These are phyloP conservation scores for Didymella pinodella DNA, from an alignment of 2,329 filamentous ascomycete species.

Conservation along the genomic window DNA sequence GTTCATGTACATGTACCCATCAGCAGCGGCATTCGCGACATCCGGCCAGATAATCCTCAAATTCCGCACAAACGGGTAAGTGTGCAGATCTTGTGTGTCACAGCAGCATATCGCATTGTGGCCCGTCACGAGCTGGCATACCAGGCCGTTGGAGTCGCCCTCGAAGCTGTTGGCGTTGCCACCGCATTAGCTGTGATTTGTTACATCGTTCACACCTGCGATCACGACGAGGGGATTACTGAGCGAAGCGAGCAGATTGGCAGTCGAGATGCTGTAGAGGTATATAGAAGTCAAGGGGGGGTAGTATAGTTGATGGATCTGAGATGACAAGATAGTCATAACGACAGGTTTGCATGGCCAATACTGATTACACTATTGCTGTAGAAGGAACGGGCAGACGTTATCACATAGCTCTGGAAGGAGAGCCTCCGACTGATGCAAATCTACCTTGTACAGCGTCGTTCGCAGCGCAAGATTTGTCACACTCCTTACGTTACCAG, in stretches of 20 bases:
- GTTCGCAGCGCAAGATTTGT: conserved; percentile 31
- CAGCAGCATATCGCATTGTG: neutral
- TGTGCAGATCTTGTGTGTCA: neutral
- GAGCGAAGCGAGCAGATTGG: neutral
- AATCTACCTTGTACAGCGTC: conserved; percentile 21
- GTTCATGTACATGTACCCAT: neutral
- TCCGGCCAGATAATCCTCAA: neutral
- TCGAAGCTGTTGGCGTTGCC: neutral
- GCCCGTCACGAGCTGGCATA: neutral
- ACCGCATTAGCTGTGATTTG: neutral
- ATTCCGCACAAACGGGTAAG: neutral
- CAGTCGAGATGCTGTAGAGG: neutral
- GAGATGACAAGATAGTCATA: neutral
- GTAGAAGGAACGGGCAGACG: neutral
- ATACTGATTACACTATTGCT: neutral
- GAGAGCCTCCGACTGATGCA: conserved; percentile 14
- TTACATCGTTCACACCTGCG: neutral
- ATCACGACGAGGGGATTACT: neutral
- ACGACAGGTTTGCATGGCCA: neutral
- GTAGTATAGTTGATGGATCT: neutral
- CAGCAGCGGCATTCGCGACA: neutral
- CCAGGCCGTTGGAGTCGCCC: neutral
- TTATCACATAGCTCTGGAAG: neutral
- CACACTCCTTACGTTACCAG: conserved; percentile 33
- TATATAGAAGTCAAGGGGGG: neutral